A percentile compares a stretch with the other conserved stretches of the same genome.
Evolutionary conservation across 441 rosid species (phyloP).

Genomic region (Breynia disticha): DNA sequence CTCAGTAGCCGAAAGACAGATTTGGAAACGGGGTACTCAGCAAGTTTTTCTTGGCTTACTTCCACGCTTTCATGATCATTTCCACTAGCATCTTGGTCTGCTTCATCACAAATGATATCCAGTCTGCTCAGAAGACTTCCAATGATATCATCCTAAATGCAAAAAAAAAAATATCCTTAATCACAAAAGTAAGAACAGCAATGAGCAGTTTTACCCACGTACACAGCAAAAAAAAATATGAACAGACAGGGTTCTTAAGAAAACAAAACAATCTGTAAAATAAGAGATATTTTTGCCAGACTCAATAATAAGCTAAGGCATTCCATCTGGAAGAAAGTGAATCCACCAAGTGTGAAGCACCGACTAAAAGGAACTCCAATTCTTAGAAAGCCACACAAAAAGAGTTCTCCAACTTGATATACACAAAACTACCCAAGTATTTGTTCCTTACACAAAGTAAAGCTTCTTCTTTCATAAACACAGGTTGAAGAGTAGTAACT

Average conservation of each 20-base stretch:
- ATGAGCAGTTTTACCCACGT: background rate
- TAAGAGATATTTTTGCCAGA: no score
- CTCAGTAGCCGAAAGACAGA: conserved; percentile 36
- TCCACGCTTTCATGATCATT: conserved; percentile 21
- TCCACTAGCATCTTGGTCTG: conserved; percentile 38
- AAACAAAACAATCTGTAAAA: no score
- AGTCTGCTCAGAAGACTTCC: conserved; percentile 82
- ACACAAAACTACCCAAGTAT: no score
- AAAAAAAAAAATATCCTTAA: background rate
- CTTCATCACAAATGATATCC: conserved; percentile 77
- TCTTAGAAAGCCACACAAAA: background rate
- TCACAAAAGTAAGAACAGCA: background rate
- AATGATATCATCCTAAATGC: conserved; percentile 65
- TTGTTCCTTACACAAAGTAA: no score
- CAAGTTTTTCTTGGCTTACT: conserved; percentile 18
- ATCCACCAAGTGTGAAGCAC: background rate
- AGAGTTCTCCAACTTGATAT: background rate
- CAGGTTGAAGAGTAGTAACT: no score
- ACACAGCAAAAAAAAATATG: background rate
- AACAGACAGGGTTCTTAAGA: no score
- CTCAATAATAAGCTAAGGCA: no score
- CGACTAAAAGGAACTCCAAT: background rate
- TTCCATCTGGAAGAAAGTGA: background rate
- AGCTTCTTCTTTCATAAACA: no score
- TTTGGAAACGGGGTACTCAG: conserved; percentile 34